Evolutionary conservation across 495 filamentous ascomycete species (phyloP).

Genomic region (Pyrenopolyporus hunteri): DNA sequence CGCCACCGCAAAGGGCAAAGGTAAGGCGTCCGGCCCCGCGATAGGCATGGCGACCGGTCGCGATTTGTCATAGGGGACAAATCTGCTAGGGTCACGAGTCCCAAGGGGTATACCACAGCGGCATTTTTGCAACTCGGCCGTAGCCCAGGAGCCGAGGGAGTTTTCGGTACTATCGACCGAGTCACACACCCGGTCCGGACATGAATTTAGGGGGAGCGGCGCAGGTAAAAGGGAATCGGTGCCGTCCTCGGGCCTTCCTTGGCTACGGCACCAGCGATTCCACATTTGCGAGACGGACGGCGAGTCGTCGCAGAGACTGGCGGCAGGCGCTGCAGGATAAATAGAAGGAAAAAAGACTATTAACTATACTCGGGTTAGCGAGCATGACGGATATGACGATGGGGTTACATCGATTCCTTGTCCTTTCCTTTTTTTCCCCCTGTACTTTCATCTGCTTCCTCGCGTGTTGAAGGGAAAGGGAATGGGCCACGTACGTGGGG

Average conservation of each 20-base stretch:
- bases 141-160: neutral
- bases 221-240: neutral
- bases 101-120: no score
- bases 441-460: neutral
- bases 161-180: neutral
- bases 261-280: constrained; percentile 3
- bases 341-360: neutral
- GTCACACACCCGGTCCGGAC: neutral
- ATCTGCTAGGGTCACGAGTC: constrained; percentile 15
- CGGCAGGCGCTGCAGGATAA: neutral
- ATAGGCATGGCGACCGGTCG: constrained; percentile 41
- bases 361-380: neutral
- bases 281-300: constrained; percentile 2
- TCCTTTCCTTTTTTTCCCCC: neutral
- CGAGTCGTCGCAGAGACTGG: constrained; percentile 11
- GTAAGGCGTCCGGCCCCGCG: constrained; percentile 42
- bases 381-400: constrained; percentile 5
- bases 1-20: constrained; percentile 50
- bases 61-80: constrained; percentile 34
- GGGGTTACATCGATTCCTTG: neutral
- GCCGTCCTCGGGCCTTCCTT: neutral
- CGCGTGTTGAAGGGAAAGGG: neutral
- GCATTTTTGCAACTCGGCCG: no score
- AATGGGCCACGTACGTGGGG: neutral
- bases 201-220: neutral